Evolutionary conservation across 257 asterid genomes (phyloP).

Genomic region (Plantago ovata): DNA sequence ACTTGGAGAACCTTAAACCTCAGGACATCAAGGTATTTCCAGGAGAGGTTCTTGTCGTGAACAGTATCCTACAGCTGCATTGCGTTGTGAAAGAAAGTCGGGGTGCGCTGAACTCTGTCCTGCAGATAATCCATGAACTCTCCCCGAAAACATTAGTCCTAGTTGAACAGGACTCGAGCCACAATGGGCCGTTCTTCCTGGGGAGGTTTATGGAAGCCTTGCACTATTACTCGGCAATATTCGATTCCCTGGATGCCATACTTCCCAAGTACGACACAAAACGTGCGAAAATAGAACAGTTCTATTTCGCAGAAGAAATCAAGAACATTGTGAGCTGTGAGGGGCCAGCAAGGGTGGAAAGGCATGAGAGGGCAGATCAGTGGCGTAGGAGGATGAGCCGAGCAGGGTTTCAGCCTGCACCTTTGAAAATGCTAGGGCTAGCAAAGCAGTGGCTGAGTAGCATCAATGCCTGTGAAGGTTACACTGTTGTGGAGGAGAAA

Average conservation of each 20-base stretch:
- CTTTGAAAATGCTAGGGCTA: conserved; percentile 56
- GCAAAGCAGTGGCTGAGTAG: conserved; percentile 65
- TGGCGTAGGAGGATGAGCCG: conserved; percentile 93
- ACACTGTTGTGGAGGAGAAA: conserved; percentile 71
- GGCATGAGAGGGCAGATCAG: conserved; percentile 84
- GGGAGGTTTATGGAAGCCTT: conserved; percentile 86
- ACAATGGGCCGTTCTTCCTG: conserved; percentile 74
- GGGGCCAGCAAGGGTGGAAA: conserved; percentile 75
- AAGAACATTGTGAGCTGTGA: conserved; percentile 84
- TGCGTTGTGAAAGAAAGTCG: conserved; percentile 82
- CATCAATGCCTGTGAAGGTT: conserved; percentile 51
- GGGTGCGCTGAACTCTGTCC: conserved; percentile 66
- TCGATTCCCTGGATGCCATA: conserved; percentile 70
- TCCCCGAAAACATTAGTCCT: conserved; percentile 57
- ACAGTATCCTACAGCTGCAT: conserved; percentile 69
- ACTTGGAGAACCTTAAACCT: conserved; percentile 49
- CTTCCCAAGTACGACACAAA: conserved; percentile 70
- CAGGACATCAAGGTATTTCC: conserved; percentile 39
- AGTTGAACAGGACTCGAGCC: conserved; percentile 86
- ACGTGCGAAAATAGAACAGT: conserved; percentile 79
- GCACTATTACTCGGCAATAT: conserved; percentile 74
- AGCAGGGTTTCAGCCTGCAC: conserved; percentile 65
- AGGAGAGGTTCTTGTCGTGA: conserved; percentile 59
- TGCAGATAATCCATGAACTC: conserved; percentile 54
- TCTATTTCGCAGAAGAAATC: conserved; percentile 79